Conservation (phyloP, 345 rosid genomes). For the Pelargonium nanum region DNA sequence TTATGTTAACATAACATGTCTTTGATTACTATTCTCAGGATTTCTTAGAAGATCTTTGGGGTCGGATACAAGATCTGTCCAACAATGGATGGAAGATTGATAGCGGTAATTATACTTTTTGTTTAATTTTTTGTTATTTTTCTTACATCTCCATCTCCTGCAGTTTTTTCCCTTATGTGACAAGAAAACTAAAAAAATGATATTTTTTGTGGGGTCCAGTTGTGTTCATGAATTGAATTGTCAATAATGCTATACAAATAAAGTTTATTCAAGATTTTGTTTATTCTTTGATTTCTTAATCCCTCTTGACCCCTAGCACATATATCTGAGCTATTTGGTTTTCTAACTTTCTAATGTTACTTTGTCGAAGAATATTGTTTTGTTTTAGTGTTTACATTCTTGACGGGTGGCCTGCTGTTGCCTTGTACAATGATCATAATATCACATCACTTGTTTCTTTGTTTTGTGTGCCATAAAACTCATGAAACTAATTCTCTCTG, state of each 20-base stretch:
- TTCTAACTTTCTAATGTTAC: neutral
- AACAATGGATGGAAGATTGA: conserved; percentile 86
- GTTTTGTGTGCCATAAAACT: neutral
- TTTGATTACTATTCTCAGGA: conserved; percentile 34
- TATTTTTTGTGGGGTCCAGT: neutral
- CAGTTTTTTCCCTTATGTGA: neutral
- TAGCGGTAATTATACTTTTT: conserved; percentile 46
- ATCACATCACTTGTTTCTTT: too few species aligned
- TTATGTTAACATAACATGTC: neutral
- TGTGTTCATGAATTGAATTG: neutral
- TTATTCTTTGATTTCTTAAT: too few species aligned
- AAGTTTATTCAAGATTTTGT: neutral
- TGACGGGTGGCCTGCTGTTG: too few species aligned
- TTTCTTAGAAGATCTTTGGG: conserved; percentile 91
- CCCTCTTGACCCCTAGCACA: neutral
- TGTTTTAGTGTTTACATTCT: too few species aligned
- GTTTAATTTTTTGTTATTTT: neutral
- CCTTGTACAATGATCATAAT: neutral
- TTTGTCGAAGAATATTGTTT: too few species aligned
- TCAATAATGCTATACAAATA: neutral
- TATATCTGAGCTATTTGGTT: neutral
- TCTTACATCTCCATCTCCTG: neutral
- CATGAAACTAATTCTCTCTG: neutral
- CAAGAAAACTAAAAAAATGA: neutral
- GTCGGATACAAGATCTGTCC: conserved; percentile 57